Evolutionary conservation across 208 protist species (phyloP).

Genomic region (Novymonas esmeraldas): DNA sequence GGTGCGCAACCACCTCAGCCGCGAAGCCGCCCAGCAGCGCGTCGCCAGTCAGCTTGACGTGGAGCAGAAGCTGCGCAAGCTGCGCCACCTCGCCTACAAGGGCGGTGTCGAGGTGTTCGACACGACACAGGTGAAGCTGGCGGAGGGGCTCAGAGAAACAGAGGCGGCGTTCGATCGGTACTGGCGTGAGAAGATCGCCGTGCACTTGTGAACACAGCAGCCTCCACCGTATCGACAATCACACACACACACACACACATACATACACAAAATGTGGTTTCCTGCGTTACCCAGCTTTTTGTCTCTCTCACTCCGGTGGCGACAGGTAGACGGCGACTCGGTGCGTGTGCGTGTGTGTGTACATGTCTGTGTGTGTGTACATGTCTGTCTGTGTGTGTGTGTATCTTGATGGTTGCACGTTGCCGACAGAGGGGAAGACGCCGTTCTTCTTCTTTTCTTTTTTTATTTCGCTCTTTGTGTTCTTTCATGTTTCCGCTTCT

Average conservation of each 20-base stretch:
- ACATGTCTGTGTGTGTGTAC: constrained; percentile 1
- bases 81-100: constrained; percentile 42
- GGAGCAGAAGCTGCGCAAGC: constrained; percentile 26
- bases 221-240: not conserved
- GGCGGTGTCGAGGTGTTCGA: constrained; percentile 56
- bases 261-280: not conserved
- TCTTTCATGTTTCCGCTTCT: too few species aligned
- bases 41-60: constrained; percentile 50
- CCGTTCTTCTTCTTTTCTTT: not conserved
- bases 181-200: constrained; percentile 44
- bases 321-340: too few species aligned
- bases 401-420: not conserved
- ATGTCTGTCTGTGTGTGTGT: not conserved
- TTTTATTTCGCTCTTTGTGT: constrained; percentile 9
- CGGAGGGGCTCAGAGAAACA: constrained; percentile 48
- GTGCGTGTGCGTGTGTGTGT: too few species aligned
- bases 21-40: constrained; percentile 43
- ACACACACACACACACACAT: not conserved
- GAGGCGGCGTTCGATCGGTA: constrained; percentile 49
- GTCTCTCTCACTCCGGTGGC: too few species aligned
- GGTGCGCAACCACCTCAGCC: constrained; percentile 45
- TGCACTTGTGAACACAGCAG: constrained; percentile 1
- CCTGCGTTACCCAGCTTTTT: not conserved
- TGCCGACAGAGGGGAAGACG: not conserved
- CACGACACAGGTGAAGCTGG: constrained; percentile 49